Evolutionary conservation across 305 asterid species (phyloP), one percentile per base, ranked within the genome.

Genomic region (Petunia hybrid): DNA sequence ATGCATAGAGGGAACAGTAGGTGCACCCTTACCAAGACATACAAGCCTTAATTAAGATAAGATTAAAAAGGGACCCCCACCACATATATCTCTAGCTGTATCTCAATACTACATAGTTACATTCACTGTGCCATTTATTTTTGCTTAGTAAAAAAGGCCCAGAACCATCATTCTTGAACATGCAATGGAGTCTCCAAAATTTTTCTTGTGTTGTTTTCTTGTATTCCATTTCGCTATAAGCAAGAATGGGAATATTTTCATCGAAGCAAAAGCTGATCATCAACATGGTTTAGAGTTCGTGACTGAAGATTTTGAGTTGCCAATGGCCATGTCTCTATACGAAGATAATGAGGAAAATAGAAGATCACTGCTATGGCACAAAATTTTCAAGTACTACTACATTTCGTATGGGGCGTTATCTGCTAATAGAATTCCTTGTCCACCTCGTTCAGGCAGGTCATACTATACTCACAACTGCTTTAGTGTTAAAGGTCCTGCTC

Each of bases 401-500:
- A 94, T 94, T 73, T 94, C 97, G 4, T 94, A 94, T 78, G 97
- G 92, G n/a, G 97, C 97, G 5, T 88, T 94, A 12, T 80, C 91
- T 60, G 97, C 97, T n/a, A 88, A 94, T 82, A 85, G 97, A 77
- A 80, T 94, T 42, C 97, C 97, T 4, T 94, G 97, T 67, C 97
- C 97, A 6, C 94, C 98, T 43, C 92, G 95, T 16, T 92, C 98
- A 4, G 98, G 98, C 13, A 90, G 97, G 84, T 94, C 98, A 5
- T 94, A 94, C 74, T 92, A 94, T 60, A 94, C 98, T 8, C 97
- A 91, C 80, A 89, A 90, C 80, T 94, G 98, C 57, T 86, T 81
- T 81, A 82, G 85, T 31, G 95, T 94, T 22, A 83, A 85, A 12
- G 98, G 97, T 0, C 97, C 98, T 0, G 94, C 85, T 66, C 95